These are phyloP conservation scores for Erodium moschatum DNA, from an alignment of 441 rosid genomes.

Conservation along the genomic window DNA sequence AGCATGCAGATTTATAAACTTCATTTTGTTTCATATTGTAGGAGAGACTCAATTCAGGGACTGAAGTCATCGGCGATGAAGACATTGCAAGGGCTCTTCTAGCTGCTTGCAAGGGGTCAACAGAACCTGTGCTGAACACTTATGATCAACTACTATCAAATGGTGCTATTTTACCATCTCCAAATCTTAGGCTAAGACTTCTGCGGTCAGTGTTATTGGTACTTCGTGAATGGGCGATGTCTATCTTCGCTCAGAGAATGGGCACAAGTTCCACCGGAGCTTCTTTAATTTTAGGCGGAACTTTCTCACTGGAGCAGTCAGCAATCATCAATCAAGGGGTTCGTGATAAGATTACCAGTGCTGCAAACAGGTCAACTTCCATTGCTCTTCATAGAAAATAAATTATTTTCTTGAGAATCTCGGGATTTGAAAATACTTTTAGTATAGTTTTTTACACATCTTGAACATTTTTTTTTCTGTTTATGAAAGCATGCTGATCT, in stretches of 20 bases:
- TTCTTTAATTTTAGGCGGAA: slow-evolving; percentile 57
- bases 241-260: slow-evolving; percentile 67
- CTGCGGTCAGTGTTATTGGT: slow-evolving; percentile 67
- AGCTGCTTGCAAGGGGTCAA: slow-evolving; percentile 87
- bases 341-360: slow-evolving; percentile 76
- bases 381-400: too few species aligned
- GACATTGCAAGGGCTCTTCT: slow-evolving; percentile 77
- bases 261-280: slow-evolving; percentile 58
- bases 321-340: slow-evolving; percentile 58
- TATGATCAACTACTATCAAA: slow-evolving; percentile 77
- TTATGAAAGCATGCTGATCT: neutral
- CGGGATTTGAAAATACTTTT: neutral
- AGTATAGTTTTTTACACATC: neutral
- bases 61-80: slow-evolving; percentile 69
- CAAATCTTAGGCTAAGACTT: slow-evolving; percentile 71
- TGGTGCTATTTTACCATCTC: slow-evolving; percentile 68
- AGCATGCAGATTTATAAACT: neutral
- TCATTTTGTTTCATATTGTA: slow-evolving; percentile 22
- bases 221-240: slow-evolving; percentile 94
- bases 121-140: slow-evolving; percentile 76
- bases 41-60: slow-evolving; percentile 71
- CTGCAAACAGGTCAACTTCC: slow-evolving; percentile 70
- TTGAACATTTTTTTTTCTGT: neutral
- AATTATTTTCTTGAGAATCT: too few species aligned
- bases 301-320: slow-evolving; percentile 48